phyloP scores from a whole-genome alignment of 2,329 filamentous ascomycete genomes.

The Talaromyces sp. region DNA sequence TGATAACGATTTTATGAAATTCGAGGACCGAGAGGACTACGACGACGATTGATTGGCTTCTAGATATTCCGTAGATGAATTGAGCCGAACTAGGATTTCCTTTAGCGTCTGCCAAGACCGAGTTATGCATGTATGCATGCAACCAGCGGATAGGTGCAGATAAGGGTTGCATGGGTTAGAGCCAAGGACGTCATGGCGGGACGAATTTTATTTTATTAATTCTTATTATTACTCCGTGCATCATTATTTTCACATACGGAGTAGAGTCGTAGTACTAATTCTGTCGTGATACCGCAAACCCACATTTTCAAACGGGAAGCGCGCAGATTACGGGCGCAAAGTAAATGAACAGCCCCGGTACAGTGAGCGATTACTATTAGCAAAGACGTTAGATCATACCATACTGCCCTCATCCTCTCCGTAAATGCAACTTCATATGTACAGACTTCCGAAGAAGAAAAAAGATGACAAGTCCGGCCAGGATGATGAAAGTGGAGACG shows the following conservation, averaged over 20 bases:
- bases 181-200: neutral
- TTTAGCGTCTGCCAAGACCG: neutral
- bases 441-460: too few species aligned
- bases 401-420: too few species aligned
- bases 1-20: slow-evolving; percentile 64
- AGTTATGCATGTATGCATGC: neutral
- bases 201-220: too few species aligned
- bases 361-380: neutral
- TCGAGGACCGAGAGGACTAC: slow-evolving; percentile 60
- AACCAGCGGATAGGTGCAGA: neutral
- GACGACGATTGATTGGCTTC: slow-evolving; percentile 5
- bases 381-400: neutral
- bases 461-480: neutral
- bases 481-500: neutral
- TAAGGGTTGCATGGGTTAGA: neutral
- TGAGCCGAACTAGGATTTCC: neutral
- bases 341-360: neutral
- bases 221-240: neutral
- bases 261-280: neutral
- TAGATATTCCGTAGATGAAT: neutral
- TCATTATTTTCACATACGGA: too few species aligned
- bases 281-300: neutral
- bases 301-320: neutral
- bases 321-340: neutral
- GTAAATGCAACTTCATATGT: too few species aligned